phyloP scores from a whole-genome alignment of 257 asterid genomes.

The Solanum sejunctum region DNA sequence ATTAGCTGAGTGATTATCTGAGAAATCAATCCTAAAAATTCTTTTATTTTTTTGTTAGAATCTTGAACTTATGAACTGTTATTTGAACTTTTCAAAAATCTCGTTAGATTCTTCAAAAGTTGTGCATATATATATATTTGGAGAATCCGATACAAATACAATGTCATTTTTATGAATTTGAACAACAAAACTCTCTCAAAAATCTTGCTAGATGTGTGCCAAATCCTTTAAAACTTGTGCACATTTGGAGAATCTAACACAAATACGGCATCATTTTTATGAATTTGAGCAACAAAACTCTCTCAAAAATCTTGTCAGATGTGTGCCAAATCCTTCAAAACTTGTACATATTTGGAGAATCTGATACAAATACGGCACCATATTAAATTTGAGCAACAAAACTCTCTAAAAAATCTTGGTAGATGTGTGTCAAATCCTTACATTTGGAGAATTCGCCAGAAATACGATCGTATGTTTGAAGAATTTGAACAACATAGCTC shows the following conservation, averaged over 20 bases:
- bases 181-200: not conserved
- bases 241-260: no score
- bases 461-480: fast-evolving
- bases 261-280: no score
- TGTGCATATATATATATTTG: no score
- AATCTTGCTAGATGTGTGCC: no score
- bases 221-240: no score
- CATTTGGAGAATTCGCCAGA: not conserved
- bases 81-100: not conserved
- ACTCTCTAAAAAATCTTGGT: not conserved
- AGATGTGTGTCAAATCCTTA: not conserved
- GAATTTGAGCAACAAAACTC: no score
- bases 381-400: no score
- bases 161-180: no score
- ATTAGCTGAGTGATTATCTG: not conserved
- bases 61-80: not conserved
- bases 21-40: not conserved
- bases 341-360: no score
- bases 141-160: no score
- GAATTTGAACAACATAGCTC: not conserved
- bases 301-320: not conserved
- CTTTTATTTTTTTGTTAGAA: not conserved
- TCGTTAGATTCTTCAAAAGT: not conserved
- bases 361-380: no score
- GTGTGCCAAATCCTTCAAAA: no score